Percentiles rank a stretch among this genome's conserved stretches.
Evolutionary conservation across 371 early-diverging fungal species (phyloP).

Genomic region (Haplosporangium sp.): DNA sequence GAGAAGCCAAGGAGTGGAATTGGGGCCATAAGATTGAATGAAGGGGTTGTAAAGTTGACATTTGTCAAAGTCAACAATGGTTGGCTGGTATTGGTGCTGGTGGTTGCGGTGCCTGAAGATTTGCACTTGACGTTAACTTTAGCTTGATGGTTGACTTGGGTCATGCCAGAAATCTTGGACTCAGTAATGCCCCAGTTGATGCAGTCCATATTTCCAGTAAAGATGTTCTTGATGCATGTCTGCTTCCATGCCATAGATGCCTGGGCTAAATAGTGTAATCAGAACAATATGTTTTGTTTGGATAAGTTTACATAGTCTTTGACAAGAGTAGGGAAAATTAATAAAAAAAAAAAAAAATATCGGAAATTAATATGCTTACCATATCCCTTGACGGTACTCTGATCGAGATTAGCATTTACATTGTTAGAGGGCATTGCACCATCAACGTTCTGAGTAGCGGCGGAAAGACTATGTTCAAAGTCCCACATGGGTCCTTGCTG

Average conservation of each 20-base stretch:
- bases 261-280: slow-evolving; percentile 21
- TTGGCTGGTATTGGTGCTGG: background rate
- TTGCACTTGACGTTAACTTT: slow-evolving; percentile 16
- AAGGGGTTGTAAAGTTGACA: slow-evolving; percentile 23
- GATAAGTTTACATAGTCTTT: background rate
- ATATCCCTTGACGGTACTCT: slow-evolving; percentile 31
- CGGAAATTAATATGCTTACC: slow-evolving; percentile 14
- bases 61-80: slow-evolving; percentile 30
- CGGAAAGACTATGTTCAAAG: slow-evolving; percentile 21
- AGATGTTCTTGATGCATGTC: slow-evolving; percentile 39
- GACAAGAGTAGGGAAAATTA: no score
- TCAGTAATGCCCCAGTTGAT: slow-evolving; percentile 28
- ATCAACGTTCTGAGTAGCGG: slow-evolving; percentile 10
- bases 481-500: slow-evolving; percentile 40
- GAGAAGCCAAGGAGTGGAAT: slow-evolving; percentile 32
- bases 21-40: slow-evolving; percentile 18
- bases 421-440: background rate
- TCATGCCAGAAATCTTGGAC: slow-evolving; percentile 39
- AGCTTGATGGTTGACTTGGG: slow-evolving; percentile 31
- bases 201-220: slow-evolving; percentile 34
- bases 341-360: background rate
- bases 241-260: slow-evolving; percentile 35
- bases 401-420: slow-evolving; percentile 31
- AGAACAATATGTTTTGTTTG: background rate
- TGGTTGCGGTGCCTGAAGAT: background rate